Evolutionary conservation across 345 rosid genomes (phyloP).

Genomic region (Lenwebbia sp.): DNA sequence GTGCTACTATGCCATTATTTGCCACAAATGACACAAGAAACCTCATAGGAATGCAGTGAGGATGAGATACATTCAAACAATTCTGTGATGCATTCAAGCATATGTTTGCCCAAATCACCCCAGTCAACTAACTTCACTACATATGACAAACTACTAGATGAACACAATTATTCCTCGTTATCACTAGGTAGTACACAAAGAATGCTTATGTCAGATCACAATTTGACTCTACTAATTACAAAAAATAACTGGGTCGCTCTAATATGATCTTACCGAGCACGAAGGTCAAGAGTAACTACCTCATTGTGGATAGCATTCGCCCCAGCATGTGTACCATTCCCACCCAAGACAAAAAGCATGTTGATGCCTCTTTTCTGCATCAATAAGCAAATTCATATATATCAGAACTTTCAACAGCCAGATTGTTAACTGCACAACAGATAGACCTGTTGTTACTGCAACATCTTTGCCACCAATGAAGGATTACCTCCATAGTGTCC

Average conservation of each 20-base stretch:
- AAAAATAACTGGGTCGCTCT: not conserved
- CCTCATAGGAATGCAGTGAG: not conserved
- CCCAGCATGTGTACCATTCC: conserved; percentile 98
- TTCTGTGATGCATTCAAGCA: not conserved
- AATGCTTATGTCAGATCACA: not conserved
- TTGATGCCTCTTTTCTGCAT: conserved; percentile 89
- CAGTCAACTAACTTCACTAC: not conserved
- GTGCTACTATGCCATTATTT: not conserved
- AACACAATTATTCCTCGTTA: not conserved
- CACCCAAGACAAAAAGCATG: conserved; percentile 98
- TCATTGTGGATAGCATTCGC: conserved; percentile 94
- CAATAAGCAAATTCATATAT: conserved; percentile 2
- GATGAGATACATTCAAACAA: not conserved
- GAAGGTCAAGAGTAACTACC: conserved; percentile 25
- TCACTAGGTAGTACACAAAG: not conserved
- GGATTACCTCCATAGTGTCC: conserved; percentile 61
- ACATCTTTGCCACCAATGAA: not conserved
- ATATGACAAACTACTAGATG: not conserved
- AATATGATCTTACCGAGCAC: not conserved
- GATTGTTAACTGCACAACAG: not conserved
- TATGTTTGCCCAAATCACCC: not conserved
- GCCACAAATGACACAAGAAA: not conserved
- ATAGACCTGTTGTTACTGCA: not conserved
- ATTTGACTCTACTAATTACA: not conserved
- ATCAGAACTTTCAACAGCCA: not conserved